Evolutionary conservation across 2,329 filamentous ascomycete genomes (phyloP), one percentile per base, ranked within the genome.

Genomic region (Microcyclosporella mali): DNA sequence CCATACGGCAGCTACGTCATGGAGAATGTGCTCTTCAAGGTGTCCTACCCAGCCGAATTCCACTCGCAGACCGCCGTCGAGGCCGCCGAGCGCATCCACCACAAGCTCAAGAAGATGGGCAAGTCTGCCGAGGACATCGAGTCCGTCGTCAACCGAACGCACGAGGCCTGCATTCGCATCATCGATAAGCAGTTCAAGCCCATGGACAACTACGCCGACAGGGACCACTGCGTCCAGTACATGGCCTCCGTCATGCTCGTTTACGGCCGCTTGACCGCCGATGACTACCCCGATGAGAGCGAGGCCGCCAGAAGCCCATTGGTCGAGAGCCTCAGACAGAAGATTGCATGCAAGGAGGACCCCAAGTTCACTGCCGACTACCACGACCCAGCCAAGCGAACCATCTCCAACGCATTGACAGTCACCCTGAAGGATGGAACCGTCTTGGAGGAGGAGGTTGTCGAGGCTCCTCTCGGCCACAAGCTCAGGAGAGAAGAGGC

Each of bases 111-210:
- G 68, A 75, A 79, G 32, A 73, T 85, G 73, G 90, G 88, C 71
- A 95, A 95, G 78, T 85, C 83, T 41, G 88, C 89, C 44, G 85
- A 84, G 56, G 90, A 98, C 68, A 94, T 98, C 74, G 90, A 94
- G 74, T 78, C 78, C 49, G 80, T 98, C 61, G 88, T 84, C 57
- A 95, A 90, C 80, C 84, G 92, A 60, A 98, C 92, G 7, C 92
- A 98, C 73, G 92, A 98, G 72, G 92, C 92, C 46, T 97, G 92
- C 74, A 81, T 98, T 65, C 88, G 92, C 61, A 98, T 98, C 71
- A 98, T 98, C 62, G 92, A 98, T 79, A 98, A 98, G 79, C 92
- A 98, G 73, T 94, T 95, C 79, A 97, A 95, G 79, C 83, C 89
- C 58, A 94, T 98, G 87, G 89, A 95, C 76, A 98, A 98, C 81